phyloP scores from a whole-genome alignment of 495 filamentous ascomycete genomes.

The Jackrogersella multiformis region DNA sequence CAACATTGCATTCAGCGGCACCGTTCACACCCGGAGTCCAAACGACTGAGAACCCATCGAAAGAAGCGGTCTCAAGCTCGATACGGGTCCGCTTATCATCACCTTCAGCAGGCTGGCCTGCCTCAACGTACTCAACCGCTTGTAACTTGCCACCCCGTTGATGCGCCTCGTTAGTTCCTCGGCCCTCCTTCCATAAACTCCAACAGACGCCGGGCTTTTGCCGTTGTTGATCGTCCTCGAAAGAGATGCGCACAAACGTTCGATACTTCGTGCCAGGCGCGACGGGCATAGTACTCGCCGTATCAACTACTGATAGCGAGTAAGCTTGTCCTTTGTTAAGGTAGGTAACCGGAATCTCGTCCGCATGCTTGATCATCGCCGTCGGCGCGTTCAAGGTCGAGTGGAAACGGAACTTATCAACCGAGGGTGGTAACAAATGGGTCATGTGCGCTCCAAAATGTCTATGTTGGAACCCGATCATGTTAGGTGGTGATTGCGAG shows the following conservation, averaged over 20 bases:
- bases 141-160: constrained; percentile 86
- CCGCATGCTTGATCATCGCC: constrained; percentile 88
- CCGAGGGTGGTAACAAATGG: constrained; percentile 53
- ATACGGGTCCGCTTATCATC: constrained; percentile 75
- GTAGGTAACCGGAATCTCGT: constrained; percentile 94
- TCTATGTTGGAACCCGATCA: constrained; percentile 53
- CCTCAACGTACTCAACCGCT: constrained; percentile 93
- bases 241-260: constrained; percentile 89
- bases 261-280: constrained; percentile 70
- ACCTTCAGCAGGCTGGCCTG: constrained; percentile 72
- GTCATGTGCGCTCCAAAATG: constrained; percentile 55
- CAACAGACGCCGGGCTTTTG: constrained; percentile 83
- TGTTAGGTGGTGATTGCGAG: constrained; percentile 54
- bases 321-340: constrained; percentile 98
- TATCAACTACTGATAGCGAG: constrained; percentile 80
- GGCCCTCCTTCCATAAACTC: constrained; percentile 95
- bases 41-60: constrained; percentile 90
- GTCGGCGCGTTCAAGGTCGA: constrained; percentile 92
- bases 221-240: constrained; percentile 92
- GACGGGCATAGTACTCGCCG: constrained; percentile 53
- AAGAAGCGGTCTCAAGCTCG: constrained; percentile 82
- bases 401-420: constrained; percentile 85
- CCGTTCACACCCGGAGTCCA: constrained; percentile 78
- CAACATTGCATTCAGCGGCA: constrained; percentile 75
- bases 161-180: constrained; percentile 88